Conservation (phyloP, 2,329 filamentous ascomycete species). For the Emericellopsis atlantica region DNA sequence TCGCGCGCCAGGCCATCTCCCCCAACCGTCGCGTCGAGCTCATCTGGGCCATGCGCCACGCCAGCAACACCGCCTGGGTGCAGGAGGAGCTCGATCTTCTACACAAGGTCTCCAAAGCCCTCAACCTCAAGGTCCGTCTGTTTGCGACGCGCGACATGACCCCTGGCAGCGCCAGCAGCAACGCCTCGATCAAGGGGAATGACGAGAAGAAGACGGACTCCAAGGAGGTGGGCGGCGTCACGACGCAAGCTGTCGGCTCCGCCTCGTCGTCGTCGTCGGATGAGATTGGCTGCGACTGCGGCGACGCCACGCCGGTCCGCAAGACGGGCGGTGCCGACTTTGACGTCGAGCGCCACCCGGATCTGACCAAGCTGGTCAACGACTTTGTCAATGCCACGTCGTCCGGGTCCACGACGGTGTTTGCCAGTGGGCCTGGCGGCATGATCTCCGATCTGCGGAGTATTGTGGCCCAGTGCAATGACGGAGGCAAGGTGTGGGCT, state of each 20-base stretch:
- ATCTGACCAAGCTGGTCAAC: slow-evolving; percentile 30
- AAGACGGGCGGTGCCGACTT: slow-evolving; percentile 14
- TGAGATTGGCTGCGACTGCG: slow-evolving; percentile 11
- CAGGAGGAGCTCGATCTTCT: slow-evolving; percentile 39
- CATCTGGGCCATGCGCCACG: slow-evolving; percentile 50
- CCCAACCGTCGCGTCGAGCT: slow-evolving; percentile 39
- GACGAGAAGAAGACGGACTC: slow-evolving; percentile 9
- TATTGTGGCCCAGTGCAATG: slow-evolving; percentile 41
- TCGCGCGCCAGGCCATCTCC: slow-evolving; percentile 27
- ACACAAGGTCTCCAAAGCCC: slow-evolving; percentile 17
- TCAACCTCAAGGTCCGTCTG: slow-evolving; percentile 37
- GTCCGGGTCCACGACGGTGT: slow-evolving; percentile 37
- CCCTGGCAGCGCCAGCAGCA: slow-evolving; percentile 3
- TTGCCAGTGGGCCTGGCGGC: slow-evolving; percentile 46
- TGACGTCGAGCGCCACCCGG: slow-evolving; percentile 24
- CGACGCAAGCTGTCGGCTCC: slow-evolving; percentile 7
- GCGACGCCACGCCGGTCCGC: slow-evolving; percentile 14
- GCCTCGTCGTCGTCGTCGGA: slow-evolving; percentile 11
- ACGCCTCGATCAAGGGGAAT: slow-evolving; percentile 4
- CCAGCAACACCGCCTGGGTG: slow-evolving; percentile 44
- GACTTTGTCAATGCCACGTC: slow-evolving; percentile 34
- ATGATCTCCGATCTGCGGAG: slow-evolving; percentile 46
- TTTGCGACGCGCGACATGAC: slow-evolving; percentile 43
- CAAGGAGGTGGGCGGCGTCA: slow-evolving; percentile 7
- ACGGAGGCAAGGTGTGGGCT: slow-evolving; percentile 39